phyloP scores from a whole-genome alignment of 495 filamentous ascomycete genomes.

The Aspergillus biplanus region DNA sequence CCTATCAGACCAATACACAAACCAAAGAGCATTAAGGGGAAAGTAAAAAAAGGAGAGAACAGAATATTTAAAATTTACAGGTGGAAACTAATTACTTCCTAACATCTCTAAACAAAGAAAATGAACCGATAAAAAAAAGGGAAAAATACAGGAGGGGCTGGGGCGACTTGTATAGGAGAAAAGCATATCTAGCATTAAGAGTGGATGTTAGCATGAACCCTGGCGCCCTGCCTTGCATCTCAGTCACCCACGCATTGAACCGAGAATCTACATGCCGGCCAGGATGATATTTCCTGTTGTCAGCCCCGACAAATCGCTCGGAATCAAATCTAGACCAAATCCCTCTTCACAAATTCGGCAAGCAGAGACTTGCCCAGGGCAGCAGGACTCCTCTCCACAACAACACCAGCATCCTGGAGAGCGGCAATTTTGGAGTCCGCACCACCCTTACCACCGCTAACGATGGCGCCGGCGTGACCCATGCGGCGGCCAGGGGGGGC shows the following conservation, averaged over 20 bases:
- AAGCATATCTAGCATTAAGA: slow-evolving; percentile 21
- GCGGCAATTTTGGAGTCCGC: slow-evolving; percentile 97
- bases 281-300: slow-evolving; percentile 9
- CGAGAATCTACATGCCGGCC: slow-evolving; percentile 2
- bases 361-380: slow-evolving; percentile 87
- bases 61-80: slow-evolving; percentile 26
- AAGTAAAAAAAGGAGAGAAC: not conserved
- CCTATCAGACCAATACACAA: not conserved
- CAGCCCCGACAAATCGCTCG: slow-evolving; percentile 8
- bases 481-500: slow-evolving; percentile 95
- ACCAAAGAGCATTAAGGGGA: not conserved
- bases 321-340: slow-evolving; percentile 74
- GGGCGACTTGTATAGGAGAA: slow-evolving; percentile 18
- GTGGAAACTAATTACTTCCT: slow-evolving; percentile 32
- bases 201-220: slow-evolving; percentile 16
- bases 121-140: slow-evolving; percentile 20
- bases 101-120: slow-evolving; percentile 34
- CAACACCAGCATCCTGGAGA: slow-evolving; percentile 88
- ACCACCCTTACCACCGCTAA: slow-evolving; percentile 94
- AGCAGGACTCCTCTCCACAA: slow-evolving; percentile 95
- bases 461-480: slow-evolving; percentile 98
- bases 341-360: slow-evolving; percentile 92
- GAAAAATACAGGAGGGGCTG: slow-evolving; percentile 28
- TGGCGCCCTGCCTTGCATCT: slow-evolving; percentile 5
- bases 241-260: not conserved